Evolutionary conservation across 108 stramenopile genomes (phyloP).

Genomic region (Nitzschia inconspicua): DNA sequence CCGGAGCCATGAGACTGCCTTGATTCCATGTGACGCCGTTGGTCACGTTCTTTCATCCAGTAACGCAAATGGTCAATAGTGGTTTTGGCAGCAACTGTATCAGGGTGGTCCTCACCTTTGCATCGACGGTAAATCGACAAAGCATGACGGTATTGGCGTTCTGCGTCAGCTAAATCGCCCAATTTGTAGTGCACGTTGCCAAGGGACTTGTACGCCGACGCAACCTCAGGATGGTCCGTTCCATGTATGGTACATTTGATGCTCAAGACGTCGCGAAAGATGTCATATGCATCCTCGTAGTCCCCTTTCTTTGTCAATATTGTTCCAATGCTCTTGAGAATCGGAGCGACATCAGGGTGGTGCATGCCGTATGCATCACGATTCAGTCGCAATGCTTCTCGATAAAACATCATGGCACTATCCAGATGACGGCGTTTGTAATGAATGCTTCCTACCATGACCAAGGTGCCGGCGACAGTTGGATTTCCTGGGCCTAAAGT

Average conservation of each 20-base stretch:
- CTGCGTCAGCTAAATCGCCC: slow-evolving; percentile 68
- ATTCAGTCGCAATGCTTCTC: slow-evolving; percentile 73
- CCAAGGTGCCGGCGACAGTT: slow-evolving; percentile 70
- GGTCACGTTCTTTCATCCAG: slow-evolving; percentile 58
- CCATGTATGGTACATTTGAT: slow-evolving; percentile 69
- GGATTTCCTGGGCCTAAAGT: slow-evolving; percentile 73
- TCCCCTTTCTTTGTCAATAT: slow-evolving; percentile 71
- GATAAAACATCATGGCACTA: slow-evolving; percentile 75
- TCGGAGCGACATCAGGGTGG: slow-evolving; percentile 85
- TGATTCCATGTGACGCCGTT: slow-evolving; percentile 32
- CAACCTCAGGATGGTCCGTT: slow-evolving; percentile 68
- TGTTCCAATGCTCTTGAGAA: slow-evolving; percentile 73
- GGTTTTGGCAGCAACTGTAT: slow-evolving; percentile 48
- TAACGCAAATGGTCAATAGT: slow-evolving; percentile 58
- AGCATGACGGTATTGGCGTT: slow-evolving; percentile 71
- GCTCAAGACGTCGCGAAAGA: slow-evolving; percentile 70
- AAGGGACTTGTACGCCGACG: slow-evolving; percentile 70
- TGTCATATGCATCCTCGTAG: slow-evolving; percentile 60
- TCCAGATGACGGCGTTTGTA: slow-evolving; percentile 74
- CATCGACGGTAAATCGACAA: slow-evolving; percentile 62
- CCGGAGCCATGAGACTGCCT: too few relatives aligned
- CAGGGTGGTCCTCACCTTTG: slow-evolving; percentile 61
- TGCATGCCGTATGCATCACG: slow-evolving; percentile 72
- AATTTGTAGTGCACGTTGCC: slow-evolving; percentile 87
- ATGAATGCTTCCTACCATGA: slow-evolving; percentile 77